A percentile compares a stretch with the other conserved stretches of the same genome.
Conservation (phyloP, 345 rosid genomes). For the Euphorbia peplus region DNA sequence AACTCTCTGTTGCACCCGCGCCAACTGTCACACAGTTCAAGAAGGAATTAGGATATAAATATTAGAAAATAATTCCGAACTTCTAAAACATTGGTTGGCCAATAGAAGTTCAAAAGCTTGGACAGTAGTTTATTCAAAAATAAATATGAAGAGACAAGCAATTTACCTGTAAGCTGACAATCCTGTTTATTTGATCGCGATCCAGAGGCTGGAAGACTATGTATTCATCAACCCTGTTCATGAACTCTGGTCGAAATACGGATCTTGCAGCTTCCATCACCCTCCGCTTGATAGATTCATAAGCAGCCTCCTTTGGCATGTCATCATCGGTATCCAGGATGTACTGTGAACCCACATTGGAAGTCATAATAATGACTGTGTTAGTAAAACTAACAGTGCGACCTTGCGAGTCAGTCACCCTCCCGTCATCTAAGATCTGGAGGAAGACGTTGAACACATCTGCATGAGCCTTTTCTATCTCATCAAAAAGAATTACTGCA, state of each 20-base stretch:
- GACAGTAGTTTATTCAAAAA: background rate
- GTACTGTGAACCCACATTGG: constrained; percentile 89
- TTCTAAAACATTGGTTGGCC: background rate
- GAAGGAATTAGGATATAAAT: background rate
- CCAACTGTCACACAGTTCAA: constrained; percentile 53
- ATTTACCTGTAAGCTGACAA: constrained; percentile 86
- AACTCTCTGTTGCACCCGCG: constrained; percentile 82
- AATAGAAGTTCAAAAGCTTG: background rate
- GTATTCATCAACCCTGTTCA: constrained; percentile 97
- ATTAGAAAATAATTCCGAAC: background rate
- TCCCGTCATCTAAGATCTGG: constrained; percentile 92
- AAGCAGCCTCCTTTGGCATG: constrained; percentile 50
- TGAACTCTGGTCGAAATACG: constrained; percentile 91
- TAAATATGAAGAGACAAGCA: background rate
- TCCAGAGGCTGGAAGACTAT: constrained; percentile 97
- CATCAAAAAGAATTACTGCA: constrained; percentile 93
- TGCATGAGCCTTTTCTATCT: constrained; percentile 94
- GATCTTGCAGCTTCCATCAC: constrained; percentile 99
- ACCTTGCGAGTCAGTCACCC: constrained; percentile 97
- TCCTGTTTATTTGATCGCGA: constrained; percentile 70
- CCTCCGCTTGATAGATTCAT: constrained; percentile 73
- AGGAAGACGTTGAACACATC: constrained; percentile 97
- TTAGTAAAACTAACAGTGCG: constrained; percentile 93
- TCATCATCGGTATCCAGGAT: constrained; percentile 70
- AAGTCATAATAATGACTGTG: constrained; percentile 89